Evolutionary conservation across 192 early-diverging fungal species (phyloP), one percentile per base, ranked within the genome.

Genomic region (Coemansia sp.): DNA sequence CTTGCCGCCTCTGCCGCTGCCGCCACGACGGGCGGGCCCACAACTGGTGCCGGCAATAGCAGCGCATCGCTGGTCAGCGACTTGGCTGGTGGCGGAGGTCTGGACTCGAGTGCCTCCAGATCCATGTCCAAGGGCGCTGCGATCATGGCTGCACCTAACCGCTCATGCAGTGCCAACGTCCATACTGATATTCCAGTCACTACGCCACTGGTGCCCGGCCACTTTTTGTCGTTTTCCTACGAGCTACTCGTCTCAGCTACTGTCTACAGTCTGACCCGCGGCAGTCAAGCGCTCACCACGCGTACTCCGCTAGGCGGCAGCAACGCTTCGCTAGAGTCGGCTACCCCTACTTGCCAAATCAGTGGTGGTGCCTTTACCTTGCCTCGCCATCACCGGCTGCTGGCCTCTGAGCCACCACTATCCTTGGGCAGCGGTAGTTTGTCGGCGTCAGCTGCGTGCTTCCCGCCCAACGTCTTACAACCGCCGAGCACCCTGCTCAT

Each of bases 181-280:
- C 80, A 82, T 55, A 74, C 72, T 35, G 62, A 73, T 49, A 67
- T 82, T 11, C 80, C 80, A 1, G 30, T 26, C 2, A 60, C 65
- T 8, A 73, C 75, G 46, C 66, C 72, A n/a, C 39, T 74, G 50
- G 61, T 82, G 3, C 64, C 80, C 6, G 74, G 75, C 10, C 75
- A 77, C 42, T 82, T 77, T 35, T 59, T 82, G 66, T 49, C 70
- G n/a, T 82, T 82, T 64, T 75, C 80, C 3, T 82, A 82, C 70
- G 80, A 82, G 62, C 68, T 82, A 8, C 69, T 74, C 13, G 59
- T 82, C 59, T 70, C 68, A 4, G 80, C 74, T 38, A 76, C 78
- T n/a, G 66, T 81, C 11, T 66, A 66, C 40, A 76, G 78, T 16
- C 43, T 81, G 49, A 61, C 70, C 2, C 67, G 78, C 21, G 74